phyloP scores from a whole-genome alignment of 2,329 filamentous ascomycete genomes.

The Talaromyces islandicus region DNA sequence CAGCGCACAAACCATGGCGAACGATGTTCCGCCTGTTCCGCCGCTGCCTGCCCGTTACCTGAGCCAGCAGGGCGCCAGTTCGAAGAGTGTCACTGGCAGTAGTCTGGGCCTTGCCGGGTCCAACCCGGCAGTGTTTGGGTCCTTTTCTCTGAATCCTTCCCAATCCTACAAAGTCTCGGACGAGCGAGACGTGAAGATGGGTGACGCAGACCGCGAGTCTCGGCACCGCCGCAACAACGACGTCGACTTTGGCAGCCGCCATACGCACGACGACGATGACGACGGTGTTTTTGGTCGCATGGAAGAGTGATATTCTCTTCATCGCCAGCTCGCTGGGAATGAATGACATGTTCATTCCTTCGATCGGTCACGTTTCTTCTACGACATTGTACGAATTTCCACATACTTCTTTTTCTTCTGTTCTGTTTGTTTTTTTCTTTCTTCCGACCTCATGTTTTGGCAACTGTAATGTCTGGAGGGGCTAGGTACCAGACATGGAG shows the following conservation, averaged over 20 bases:
- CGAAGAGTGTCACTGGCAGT: constrained; percentile 37
- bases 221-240: constrained; percentile 46
- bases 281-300: constrained; percentile 94
- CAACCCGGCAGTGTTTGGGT: constrained; percentile 35
- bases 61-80: constrained; percentile 54
- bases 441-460: background rate
- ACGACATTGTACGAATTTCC: constrained; percentile 32
- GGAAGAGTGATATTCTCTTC: constrained; percentile 63
- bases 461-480: background rate
- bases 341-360: background rate
- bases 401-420: background rate
- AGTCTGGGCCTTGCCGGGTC: constrained; percentile 23
- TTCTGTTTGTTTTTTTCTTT: background rate
- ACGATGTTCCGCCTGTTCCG: constrained; percentile 80
- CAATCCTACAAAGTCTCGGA: constrained; percentile 45
- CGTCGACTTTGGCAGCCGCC: constrained; percentile 55
- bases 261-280: constrained; percentile 74
- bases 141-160: constrained; percentile 38
- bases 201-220: constrained; percentile 48
- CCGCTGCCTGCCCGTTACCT: constrained; percentile 77
- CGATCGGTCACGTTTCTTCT: constrained; percentile 15
- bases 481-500: background rate
- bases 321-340: constrained; percentile 7
- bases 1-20: constrained; percentile 55
- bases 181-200: constrained; percentile 62